These are phyloP conservation scores for Panus rudis DNA, from an alignment of 768 basidiomycete genomes.

Conservation along the genomic window DNA sequence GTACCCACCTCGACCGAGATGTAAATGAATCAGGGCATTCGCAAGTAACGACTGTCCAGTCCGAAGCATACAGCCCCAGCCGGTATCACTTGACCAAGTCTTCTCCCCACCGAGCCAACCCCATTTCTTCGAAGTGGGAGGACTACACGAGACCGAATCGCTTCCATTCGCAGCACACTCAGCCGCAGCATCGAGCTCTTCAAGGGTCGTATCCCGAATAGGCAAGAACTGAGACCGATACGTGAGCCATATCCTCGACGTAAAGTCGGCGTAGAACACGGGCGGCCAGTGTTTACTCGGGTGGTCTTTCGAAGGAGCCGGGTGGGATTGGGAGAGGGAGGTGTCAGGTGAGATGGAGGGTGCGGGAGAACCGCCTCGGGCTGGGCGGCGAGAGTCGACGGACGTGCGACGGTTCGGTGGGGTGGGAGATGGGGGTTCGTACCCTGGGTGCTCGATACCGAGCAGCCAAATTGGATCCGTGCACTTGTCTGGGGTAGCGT, in stretches of 20 bases:
- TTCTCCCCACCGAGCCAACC: slow-evolving; percentile 62
- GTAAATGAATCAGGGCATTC: slow-evolving; percentile 67
- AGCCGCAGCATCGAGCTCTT: slow-evolving; percentile 33
- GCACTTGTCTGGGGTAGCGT: slow-evolving; percentile 79
- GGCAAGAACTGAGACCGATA: slow-evolving; percentile 85
- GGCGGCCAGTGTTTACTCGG: slow-evolving; percentile 64
- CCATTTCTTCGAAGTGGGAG: slow-evolving; percentile 49
- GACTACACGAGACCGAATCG: slow-evolving; percentile 26
- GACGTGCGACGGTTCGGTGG: slow-evolving; percentile 27
- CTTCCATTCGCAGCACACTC: not conserved
- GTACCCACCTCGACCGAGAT: slow-evolving; percentile 61
- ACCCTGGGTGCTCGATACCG: slow-evolving; percentile 76
- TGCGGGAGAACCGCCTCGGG: slow-evolving; percentile 30
- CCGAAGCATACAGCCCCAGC: slow-evolving; percentile 90
- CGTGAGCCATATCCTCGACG: slow-evolving; percentile 83
- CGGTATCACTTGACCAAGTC: slow-evolving; percentile 78
- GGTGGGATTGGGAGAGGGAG: slow-evolving; percentile 31
- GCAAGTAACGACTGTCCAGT: slow-evolving; percentile 83
- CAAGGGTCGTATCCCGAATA: slow-evolving; percentile 58
- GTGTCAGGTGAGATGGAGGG: slow-evolving; percentile 32
- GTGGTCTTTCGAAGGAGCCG: slow-evolving; percentile 28
- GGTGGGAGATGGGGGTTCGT: slow-evolving; percentile 35
- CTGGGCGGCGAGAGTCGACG: slow-evolving; percentile 33
- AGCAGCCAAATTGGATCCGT: slow-evolving; percentile 84
- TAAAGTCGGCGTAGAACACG: slow-evolving; percentile 84